Base-by-base conservation (phyloP, 2,329 filamentous ascomycete genomes). In the Sarocladiaceae sp. region DNA sequence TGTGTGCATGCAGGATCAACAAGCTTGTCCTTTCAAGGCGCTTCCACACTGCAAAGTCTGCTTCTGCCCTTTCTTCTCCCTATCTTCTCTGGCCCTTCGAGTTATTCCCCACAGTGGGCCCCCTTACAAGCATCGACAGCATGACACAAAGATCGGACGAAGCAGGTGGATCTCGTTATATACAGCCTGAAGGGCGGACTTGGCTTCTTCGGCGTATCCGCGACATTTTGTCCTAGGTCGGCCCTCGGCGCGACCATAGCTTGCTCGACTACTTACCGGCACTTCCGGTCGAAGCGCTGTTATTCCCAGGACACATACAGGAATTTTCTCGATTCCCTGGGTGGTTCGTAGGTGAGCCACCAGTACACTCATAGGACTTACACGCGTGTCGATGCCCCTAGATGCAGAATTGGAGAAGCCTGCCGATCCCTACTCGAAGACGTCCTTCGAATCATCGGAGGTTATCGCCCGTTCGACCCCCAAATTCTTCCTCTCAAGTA, bases 161-260 rank as follows among this genome's bases (percentile, higher is more conserved):
- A 48, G 40, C 15, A 37, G 17, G 25, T 48, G 44, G 44, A 48
- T 33, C 44, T 31, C 20, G 11, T 20, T 31, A 13, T 28, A 48
- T 31, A 48, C 44, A 48, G 44, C 44, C 44, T 48, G 44, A 48
- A 48, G n/a, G 12, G 17, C 25, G 4, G n/a, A 48, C 25, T 46
- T 46, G 23, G 23, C 25, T 11, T 10, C 20, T 29, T 46, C 44
- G 44, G 44, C 44, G 28, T 33, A 20, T 31, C 44, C 44, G 25
- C 26, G 26, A 20, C n/a, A 10, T 17, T 20, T 22, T 22, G 33
- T 48, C 5, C n/a, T 33, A 10, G 22, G 12, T 48, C 44, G 44
- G 44, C 44, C 25, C 18, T 31, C 44, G 11, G 40, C 12, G 40
- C 28, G 40, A 44, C n/a, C 13, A 8, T 15, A n/a, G 7, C n/a